These are phyloP conservation scores for Colletotrichum graminicola DNA, from an alignment of 2,329 filamentous ascomycete genomes.

Conservation along the genomic window DNA sequence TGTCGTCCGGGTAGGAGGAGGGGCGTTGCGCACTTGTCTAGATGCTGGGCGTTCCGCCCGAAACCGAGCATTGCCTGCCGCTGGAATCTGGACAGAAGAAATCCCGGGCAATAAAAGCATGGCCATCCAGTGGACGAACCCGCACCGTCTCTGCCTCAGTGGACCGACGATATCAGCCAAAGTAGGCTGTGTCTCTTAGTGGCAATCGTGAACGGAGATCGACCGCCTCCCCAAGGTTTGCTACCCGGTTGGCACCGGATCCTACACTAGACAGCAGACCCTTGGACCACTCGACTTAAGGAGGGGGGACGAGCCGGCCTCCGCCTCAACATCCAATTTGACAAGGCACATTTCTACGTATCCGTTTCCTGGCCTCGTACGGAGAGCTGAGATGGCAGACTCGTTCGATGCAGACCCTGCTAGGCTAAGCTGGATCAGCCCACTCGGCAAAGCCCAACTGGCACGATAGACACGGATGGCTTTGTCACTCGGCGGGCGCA, in stretches of 20 bases:
- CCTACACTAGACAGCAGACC: not conserved
- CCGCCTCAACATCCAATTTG: not conserved
- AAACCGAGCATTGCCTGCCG: constrained; percentile 4
- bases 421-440: not conserved
- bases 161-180: not conserved
- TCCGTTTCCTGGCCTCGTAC: not conserved
- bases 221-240: not conserved
- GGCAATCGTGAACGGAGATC: not conserved
- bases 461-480: not conserved
- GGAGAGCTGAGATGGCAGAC: not conserved
- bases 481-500: not conserved
- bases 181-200: not conserved
- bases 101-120: not conserved
- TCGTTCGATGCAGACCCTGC: not conserved
- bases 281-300: not conserved
- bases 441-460: not conserved
- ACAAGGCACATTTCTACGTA: not conserved
- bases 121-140: not conserved
- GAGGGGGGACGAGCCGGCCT: not conserved
- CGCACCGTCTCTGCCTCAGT: not conserved
- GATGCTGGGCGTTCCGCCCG: constrained; percentile 17
- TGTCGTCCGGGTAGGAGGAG: not conserved
- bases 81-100: not conserved
- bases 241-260: not conserved
- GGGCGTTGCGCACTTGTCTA: constrained; percentile 2